Conservation (phyloP, 2,329 filamentous ascomycete species). For the Colletotrichum sp. region DNA sequence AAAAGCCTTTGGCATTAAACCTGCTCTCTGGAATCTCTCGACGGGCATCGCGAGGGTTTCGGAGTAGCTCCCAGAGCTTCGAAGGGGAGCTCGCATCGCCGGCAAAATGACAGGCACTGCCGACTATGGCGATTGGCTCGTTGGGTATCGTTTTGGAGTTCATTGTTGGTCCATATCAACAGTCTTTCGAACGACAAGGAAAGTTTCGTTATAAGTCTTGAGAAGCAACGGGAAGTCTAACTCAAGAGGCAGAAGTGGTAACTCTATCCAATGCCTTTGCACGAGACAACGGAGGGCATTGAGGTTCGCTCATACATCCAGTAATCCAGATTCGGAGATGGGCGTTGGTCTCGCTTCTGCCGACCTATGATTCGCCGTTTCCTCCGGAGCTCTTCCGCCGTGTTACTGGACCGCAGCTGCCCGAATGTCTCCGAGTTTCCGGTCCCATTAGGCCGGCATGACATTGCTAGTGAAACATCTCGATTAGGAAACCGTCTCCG, state of each 20-base stretch:
- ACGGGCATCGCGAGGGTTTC: neutral
- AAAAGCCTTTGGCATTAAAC: neutral
- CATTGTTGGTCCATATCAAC: neutral
- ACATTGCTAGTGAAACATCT: neutral
- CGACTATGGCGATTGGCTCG: slow-evolving; percentile 22
- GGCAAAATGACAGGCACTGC: neutral
- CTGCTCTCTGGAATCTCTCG: neutral
- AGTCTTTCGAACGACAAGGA: neutral
- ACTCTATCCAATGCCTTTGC: neutral
- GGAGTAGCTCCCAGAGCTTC: slow-evolving; percentile 9
- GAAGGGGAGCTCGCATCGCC: slow-evolving; percentile 2
- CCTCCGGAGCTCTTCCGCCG: neutral
- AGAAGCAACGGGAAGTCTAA: neutral
- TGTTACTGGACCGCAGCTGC: neutral
- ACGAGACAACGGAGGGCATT: neutral
- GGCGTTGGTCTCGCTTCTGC: neutral
- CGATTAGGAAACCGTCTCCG: neutral
- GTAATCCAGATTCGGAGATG: neutral
- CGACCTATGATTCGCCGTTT: neutral
- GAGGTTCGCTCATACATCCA: neutral
- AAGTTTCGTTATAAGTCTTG: neutral
- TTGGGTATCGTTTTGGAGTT: neutral
- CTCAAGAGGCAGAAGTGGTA: neutral
- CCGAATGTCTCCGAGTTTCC: neutral
- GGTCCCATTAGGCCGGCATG: neutral